These are phyloP conservation scores for Climacium dendroides DNA, from an alignment of 225 moss, liverwort and hornwort species.

Conservation along the genomic window DNA sequence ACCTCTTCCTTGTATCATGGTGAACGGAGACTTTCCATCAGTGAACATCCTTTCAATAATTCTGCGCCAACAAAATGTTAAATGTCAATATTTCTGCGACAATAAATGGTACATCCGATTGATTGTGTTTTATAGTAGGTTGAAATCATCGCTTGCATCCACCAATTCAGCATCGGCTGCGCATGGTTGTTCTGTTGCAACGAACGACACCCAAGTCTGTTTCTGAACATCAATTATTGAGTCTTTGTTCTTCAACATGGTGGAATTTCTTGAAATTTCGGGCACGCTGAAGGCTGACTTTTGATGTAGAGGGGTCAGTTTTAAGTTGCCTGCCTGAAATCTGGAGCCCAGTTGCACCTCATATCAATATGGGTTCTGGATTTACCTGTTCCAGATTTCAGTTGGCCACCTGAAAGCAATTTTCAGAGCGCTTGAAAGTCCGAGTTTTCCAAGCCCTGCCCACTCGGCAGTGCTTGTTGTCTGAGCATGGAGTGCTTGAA, in stretches of 20 bases:
- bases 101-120: background rate
- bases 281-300: background rate
- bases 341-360: background rate
- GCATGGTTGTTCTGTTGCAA: background rate
- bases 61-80: too few species aligned
- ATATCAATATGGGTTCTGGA: background rate
- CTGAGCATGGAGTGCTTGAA: background rate
- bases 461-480: background rate
- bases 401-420: background rate
- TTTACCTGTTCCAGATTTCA: background rate
- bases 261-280: background rate
- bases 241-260: background rate
- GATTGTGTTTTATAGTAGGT: background rate
- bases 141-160: background rate
- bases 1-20: too few species aligned
- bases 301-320: background rate
- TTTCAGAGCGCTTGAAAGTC: background rate
- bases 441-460: background rate
- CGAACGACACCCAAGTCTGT: too few species aligned
- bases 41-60: background rate
- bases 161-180: background rate
- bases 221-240: background rate
- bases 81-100: too few species aligned
- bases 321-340: background rate
- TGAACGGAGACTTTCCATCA: background rate